Evolutionary conservation across 2,329 filamentous ascomycete species (phyloP).

Genomic region (Alternaria gansuensis): DNA sequence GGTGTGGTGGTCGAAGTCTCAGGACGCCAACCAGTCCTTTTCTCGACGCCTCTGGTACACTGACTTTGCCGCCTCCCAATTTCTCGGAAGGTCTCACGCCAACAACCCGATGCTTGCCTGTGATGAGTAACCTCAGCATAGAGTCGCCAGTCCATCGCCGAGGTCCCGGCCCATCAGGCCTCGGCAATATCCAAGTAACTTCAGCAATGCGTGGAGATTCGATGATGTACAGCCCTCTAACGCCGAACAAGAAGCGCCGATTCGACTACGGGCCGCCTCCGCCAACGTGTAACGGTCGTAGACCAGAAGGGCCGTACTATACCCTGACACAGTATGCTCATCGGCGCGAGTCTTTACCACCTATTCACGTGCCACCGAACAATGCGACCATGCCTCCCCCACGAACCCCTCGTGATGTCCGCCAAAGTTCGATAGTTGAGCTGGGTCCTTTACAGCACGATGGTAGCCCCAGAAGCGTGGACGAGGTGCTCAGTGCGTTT

Average conservation of each 20-base stretch:
- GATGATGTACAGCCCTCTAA: constrained; percentile 44
- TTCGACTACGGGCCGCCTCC: constrained; percentile 48
- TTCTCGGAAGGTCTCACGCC: constrained; percentile 45
- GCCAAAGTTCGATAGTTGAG: constrained; percentile 28
- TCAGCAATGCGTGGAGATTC: constrained; percentile 35
- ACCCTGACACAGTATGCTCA: constrained; percentile 24
- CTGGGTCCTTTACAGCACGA: constrained; percentile 9
- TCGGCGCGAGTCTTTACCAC: constrained; percentile 48
- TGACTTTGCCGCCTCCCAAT: constrained; percentile 53
- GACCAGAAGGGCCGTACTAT: constrained; percentile 63
- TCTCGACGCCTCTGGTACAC: constrained; percentile 55
- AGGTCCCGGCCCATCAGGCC: constrained; percentile 36
- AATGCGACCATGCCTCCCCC: constrained; percentile 47
- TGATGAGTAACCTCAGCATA: constrained; percentile 55
- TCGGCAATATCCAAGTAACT: constrained; percentile 44
- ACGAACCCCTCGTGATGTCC: constrained; percentile 44
- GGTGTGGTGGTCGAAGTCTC: constrained; percentile 75
- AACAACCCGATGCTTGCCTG: constrained; percentile 47
- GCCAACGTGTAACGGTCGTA: constrained; percentile 60
- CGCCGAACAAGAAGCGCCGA: constrained; percentile 49
- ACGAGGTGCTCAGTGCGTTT: constrained; percentile 78
- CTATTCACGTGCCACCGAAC: constrained; percentile 44
- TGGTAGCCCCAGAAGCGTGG: constrained; percentile 59
- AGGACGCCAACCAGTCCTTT: constrained; percentile 68
- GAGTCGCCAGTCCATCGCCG: constrained; percentile 46